Percentiles rank a stretch among this genome's conserved stretches.
phyloP scores from a whole-genome alignment of 2,329 filamentous ascomycete species.

The Epichloe amarillans region DNA sequence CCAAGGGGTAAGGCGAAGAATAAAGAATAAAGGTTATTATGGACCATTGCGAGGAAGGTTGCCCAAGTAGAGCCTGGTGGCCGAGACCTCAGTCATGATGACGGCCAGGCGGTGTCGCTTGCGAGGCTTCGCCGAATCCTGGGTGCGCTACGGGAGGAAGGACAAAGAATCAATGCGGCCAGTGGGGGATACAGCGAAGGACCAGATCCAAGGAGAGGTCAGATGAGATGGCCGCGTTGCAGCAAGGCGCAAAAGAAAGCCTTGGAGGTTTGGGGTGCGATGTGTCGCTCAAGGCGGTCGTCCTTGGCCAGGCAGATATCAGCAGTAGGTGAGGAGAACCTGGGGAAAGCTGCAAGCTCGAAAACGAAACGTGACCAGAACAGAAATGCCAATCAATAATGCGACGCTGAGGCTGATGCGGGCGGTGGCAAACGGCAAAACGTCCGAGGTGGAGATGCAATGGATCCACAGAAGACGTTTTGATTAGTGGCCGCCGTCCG shows the following conservation, averaged over 20 bases:
- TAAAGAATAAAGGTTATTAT: slow-evolving; percentile 10
- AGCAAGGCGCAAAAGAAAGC: not conserved
- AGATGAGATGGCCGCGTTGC: not conserved
- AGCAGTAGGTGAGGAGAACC: slow-evolving; percentile 2
- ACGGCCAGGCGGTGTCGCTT: slow-evolving; percentile 8
- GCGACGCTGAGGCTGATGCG: slow-evolving; percentile 5
- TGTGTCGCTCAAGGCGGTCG: not conserved
- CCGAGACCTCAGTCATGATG: slow-evolving; percentile 72
- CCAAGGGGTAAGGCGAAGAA: slow-evolving; percentile 12
- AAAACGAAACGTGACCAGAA: slow-evolving; percentile 3
- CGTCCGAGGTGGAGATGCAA: not conserved
- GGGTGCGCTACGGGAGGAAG: not conserved
- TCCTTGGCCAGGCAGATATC: not conserved
- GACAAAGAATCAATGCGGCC: not conserved
- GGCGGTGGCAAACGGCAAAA: slow-evolving; percentile 9
- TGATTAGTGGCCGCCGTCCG: not conserved
- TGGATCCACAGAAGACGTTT: not conserved
- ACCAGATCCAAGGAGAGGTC: slow-evolving; percentile 1
- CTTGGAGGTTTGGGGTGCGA: not conserved
- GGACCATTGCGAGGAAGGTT: slow-evolving; percentile 93
- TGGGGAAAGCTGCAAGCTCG: slow-evolving; percentile 1
- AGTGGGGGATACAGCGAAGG: not conserved
- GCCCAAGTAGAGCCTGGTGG: slow-evolving; percentile 90
- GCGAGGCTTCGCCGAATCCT: slow-evolving; percentile 1
- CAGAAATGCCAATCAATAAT: not conserved